Evolutionary conservation across 352 stramenopile species (phyloP), one percentile per base, ranked within the genome.

Genomic region (Pythium chondricola): DNA sequence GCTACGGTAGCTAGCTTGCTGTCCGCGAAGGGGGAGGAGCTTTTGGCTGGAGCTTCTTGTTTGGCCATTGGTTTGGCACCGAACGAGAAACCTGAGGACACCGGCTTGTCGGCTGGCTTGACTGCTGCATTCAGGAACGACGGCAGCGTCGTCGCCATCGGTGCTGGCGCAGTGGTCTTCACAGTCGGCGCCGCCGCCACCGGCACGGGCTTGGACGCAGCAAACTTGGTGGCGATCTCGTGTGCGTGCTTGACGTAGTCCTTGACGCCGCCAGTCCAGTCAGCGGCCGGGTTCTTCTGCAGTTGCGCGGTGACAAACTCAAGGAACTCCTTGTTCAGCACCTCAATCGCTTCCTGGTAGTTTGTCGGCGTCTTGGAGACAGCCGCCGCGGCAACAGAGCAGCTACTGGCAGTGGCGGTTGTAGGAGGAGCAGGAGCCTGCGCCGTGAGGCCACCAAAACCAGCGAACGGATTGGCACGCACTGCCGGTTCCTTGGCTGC

Each of bases 301-400:
- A 68, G 58, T 47, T 93, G 78, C 35, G 65, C 59, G 30, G 63
- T 82, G 10, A 83, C 80, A 52, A 92, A 92, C 13, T 61, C 60
- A 43, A 90, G 50, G 37, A 94, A 94, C 37, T 72, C 76, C 51
- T 87, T 85, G 58, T 94, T 94, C 2, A 94, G 71, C 38, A 65
- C 57, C 48, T 88, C 75, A 25, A 92, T 92, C n/a, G 74, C 80
- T 41, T 88, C 65, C 33, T 87, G 71, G 51, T 88, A 89, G 41
- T 65, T 76, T 9, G 37, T 30, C n/a, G 56, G 40, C 20, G 43
- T 24, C 16, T 31, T 40, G 6, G 52, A 47, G 20, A 25, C 29
- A 8, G 32, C 10, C 3, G 54, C 20, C 13, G 18, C 27, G 10
- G 50, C 44, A 1, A n/a, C n/a, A n/a, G n/a, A n/a, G n/a, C n/a